phyloP scores from a whole-genome alignment of 1,284 basidiomycete genomes.

The Erythrobasidium hasegawianum region DNA sequence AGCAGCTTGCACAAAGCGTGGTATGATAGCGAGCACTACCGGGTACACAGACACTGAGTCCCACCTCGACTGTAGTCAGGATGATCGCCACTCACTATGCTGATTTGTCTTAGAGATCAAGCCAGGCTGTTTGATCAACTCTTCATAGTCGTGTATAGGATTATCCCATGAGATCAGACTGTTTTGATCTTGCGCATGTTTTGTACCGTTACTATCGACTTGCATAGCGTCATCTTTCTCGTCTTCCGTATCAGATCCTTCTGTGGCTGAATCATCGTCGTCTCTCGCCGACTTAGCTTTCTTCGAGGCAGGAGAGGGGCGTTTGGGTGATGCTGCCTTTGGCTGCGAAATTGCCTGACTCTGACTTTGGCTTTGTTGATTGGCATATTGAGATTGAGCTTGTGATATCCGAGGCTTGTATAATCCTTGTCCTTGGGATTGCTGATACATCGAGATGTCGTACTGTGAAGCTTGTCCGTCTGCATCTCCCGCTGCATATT shows the following conservation, averaged over 20 bases:
- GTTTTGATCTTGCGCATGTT: background rate
- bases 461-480: slow-evolving; percentile 13
- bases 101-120: slow-evolving; percentile 20
- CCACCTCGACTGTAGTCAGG: background rate
- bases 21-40: slow-evolving; percentile 26
- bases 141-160: slow-evolving; percentile 26
- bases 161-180: slow-evolving; percentile 29
- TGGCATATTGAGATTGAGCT: too few species aligned
- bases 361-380: slow-evolving; percentile 9
- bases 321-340: too few species aligned
- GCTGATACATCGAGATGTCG: too few species aligned
- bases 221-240: slow-evolving; percentile 1
- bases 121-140: slow-evolving; percentile 26
- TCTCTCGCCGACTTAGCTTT: background rate
- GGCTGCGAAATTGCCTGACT: background rate
- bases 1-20: slow-evolving; percentile 20
- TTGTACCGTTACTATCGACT: background rate
- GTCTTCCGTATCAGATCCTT: slow-evolving; percentile 12
- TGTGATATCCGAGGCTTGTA: slow-evolving; percentile 4
- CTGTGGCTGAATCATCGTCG: slow-evolving; percentile 26
- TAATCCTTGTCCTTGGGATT: slow-evolving; percentile 12
- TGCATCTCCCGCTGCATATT: background rate
- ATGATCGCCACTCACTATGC: slow-evolving; percentile 10
- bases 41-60: background rate
- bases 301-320: background rate